Evolutionary conservation across 2,329 filamentous ascomycete genomes (phyloP).

Genomic region (Microcera coccophila): DNA sequence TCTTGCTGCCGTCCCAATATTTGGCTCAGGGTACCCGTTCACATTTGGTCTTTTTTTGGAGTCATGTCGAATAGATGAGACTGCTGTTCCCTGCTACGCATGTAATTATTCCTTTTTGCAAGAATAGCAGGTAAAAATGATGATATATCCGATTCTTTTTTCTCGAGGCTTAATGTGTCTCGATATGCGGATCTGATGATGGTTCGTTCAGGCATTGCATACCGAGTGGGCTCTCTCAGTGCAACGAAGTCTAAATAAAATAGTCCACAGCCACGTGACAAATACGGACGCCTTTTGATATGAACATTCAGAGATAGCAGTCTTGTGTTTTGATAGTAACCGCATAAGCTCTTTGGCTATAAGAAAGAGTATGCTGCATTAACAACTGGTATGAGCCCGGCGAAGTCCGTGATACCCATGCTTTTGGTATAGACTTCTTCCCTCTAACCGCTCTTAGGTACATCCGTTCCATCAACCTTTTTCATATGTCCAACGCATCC

Average conservation of each 20-base stretch:
- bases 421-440: slow-evolving; percentile 3
- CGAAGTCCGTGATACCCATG: not conserved
- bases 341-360: slow-evolving; percentile 1
- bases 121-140: slow-evolving; percentile 32
- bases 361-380: not conserved
- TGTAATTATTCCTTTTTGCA: slow-evolving; percentile 12
- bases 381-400: slow-evolving; percentile 4
- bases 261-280: too few relatives aligned
- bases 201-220: too few relatives aligned
- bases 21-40: slow-evolving; percentile 25
- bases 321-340: slow-evolving; percentile 5
- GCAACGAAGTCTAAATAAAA: too few relatives aligned
- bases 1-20: slow-evolving; percentile 20
- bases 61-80: slow-evolving; percentile 30
- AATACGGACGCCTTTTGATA: too few relatives aligned
- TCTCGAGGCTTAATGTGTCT: too few relatives aligned
- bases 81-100: slow-evolving; percentile 13
- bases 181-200: too few relatives aligned
- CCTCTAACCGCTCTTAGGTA: not conserved
- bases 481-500: not conserved
- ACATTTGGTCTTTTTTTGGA: slow-evolving; percentile 26
- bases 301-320: too few relatives aligned
- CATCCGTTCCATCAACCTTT: not conserved
- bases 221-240: too few relatives aligned
- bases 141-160: slow-evolving; percentile 28